Evolutionary conservation across 768 basidiomycete species (phyloP), one percentile per base, ranked within the genome.

Genomic region (Baorangia bicolor): DNA sequence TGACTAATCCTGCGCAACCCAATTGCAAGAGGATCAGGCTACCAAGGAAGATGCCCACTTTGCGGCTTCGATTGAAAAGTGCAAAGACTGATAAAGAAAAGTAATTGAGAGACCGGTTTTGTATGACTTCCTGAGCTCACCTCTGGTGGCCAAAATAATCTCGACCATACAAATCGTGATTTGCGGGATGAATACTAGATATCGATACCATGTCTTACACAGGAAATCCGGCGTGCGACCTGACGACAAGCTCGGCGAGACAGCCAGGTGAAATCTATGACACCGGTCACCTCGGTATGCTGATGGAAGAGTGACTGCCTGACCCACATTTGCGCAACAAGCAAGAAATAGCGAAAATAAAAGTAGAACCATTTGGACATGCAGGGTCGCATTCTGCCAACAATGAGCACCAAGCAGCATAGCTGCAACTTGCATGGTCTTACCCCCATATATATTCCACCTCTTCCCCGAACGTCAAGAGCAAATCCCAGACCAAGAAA

Each of bases 41-140:
- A 37, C 14, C 34, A 23, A 66, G 42, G 20, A 61, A 30, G 23
- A 60, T 33, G 14, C 64, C 67, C 37, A 79, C 58, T 33, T 28
- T 49, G 16, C 47, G 58, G 50, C 70, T 71, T 16, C 70, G 73
- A 53, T 77, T 73, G 55, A 76, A 81, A 4, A 69, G 42, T 0
- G 59, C 63, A 48, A 53, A 65, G 6, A 68, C 66, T 65, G 18
- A 27, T 31, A 28, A 21, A 46, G 42, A 25, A 20, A 2, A 11
- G 37, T n/a, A n/a, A n/a, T 20, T 34, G 21, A 39, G 27, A 25
- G 38, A 20, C 10, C 4, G 7, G 13, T 2, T 12, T 8, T 20
- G 27, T 49, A 10, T 34, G 18, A 28, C 25, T 14, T 21, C 8
- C 11, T 23, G 31, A 31, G 11, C 71, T 38, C 20, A 73, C 72